Evolutionary conservation across 208 protist genomes (phyloP).

Genomic region (Porcisia deanei): DNA sequence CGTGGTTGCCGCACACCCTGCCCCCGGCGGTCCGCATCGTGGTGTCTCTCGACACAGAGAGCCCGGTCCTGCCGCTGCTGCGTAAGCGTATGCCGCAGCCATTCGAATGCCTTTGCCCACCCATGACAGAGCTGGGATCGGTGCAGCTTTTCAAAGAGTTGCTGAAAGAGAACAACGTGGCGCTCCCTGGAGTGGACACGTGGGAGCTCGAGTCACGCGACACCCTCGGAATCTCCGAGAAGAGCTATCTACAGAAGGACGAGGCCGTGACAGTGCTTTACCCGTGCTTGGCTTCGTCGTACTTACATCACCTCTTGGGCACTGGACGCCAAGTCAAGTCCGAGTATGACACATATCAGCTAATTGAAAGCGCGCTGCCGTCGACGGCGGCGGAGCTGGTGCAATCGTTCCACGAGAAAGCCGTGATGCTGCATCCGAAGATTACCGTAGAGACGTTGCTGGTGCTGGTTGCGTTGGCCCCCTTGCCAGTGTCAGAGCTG

Average conservation of each 20-base stretch:
- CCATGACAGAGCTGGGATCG: conserved; percentile 49
- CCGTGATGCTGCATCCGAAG: conserved; percentile 40
- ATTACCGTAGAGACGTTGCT: conserved; percentile 64
- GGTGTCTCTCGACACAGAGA: conserved; percentile 66
- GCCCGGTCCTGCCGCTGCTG: conserved; percentile 61
- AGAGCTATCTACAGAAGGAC: conserved; percentile 72
- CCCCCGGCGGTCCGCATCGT: conserved; percentile 56
- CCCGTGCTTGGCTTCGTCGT: conserved; percentile 51
- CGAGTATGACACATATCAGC: conserved; percentile 46
- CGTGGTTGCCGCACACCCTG: conserved; percentile 76
- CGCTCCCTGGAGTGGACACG: conserved; percentile 47
- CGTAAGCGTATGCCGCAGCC: conserved; percentile 77
- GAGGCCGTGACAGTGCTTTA: conserved; percentile 56
- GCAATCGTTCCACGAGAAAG: conserved; percentile 38
- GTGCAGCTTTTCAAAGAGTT: conserved; percentile 46
- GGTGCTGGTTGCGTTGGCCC: conserved; percentile 45
- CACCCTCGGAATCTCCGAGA: conserved; percentile 54
- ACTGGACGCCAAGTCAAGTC: conserved; percentile 31
- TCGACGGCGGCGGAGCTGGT: conserved; percentile 55
- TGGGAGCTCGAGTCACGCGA: conserved; percentile 23
- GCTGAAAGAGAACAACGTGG: conserved; percentile 27
- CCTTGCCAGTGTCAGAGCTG: conserved; percentile 71
- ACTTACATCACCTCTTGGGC: conserved; percentile 44
- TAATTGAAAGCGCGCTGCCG: conserved; percentile 54
- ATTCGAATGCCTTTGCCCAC: conserved; percentile 72